phyloP scores from a whole-genome alignment of 1,284 basidiomycete species.

The Leccinum fuscescens region DNA sequence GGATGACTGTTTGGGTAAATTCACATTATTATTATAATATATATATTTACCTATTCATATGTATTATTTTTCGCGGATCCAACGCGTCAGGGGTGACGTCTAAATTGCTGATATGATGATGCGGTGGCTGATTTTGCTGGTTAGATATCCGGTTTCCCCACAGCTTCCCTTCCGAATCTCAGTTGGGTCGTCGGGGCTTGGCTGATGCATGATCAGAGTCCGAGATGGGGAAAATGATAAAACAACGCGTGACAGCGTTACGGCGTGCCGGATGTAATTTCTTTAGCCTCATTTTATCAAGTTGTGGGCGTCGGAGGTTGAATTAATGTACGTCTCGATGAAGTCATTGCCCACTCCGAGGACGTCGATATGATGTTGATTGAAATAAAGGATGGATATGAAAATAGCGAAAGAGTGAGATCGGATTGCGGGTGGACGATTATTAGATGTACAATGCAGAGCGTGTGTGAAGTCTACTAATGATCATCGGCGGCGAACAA shows the following conservation, averaged over 20 bases:
- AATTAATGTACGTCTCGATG: slow-evolving; percentile 15
- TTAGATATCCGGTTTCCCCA: slow-evolving; percentile 14
- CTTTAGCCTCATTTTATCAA: background rate
- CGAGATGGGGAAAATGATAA: slow-evolving; percentile 19
- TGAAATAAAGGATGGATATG: background rate
- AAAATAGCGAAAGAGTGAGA: background rate
- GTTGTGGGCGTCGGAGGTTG: slow-evolving; percentile 16
- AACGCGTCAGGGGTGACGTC: background rate
- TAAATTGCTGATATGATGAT: slow-evolving; percentile 5
- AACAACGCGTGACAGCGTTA: background rate
- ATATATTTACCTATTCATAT: background rate
- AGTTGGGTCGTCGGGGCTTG: background rate
- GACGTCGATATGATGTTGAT: slow-evolving; percentile 6
- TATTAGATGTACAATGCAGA: slow-evolving; percentile 29
- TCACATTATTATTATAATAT: background rate
- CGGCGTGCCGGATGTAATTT: background rate
- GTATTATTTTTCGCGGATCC: background rate
- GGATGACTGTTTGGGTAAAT: slow-evolving; percentile 8
- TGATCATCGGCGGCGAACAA: background rate
- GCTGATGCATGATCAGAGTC: slow-evolving; percentile 24
- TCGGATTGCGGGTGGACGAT: slow-evolving; percentile 4
- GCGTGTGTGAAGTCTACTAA: slow-evolving; percentile 18
- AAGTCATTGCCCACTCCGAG: slow-evolving; percentile 29
- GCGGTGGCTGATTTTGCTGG: background rate
- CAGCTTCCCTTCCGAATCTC: slow-evolving; percentile 10